Evolutionary conservation across 2,329 filamentous ascomycete species (phyloP).

Genomic region (Onygena corvina): DNA sequence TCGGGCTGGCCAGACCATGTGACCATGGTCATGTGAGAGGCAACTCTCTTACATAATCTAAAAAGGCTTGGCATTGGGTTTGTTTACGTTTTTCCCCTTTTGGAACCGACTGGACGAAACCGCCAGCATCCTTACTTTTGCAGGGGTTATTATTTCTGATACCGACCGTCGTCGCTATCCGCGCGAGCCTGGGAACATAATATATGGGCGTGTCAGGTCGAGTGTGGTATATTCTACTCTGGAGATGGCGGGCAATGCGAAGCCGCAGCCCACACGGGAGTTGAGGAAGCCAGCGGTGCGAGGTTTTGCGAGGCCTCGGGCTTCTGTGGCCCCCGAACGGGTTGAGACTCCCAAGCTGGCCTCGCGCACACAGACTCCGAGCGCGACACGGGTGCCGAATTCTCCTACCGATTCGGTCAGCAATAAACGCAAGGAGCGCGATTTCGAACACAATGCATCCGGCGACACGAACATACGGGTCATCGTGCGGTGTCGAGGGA

Average conservation of each 20-base stretch:
- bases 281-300: conserved; percentile 41
- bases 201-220: not conserved
- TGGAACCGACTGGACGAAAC: conserved; percentile 3
- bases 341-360: conserved; percentile 61
- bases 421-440: conserved; percentile 74
- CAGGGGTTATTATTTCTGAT: conserved; percentile 1
- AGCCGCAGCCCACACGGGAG: conserved; percentile 25
- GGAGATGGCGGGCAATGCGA: conserved; percentile 13
- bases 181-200: no score
- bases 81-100: conserved; percentile 16
- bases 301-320: conserved; percentile 41
- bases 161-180: not conserved
- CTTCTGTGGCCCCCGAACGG: conserved; percentile 42
- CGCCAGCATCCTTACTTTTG: not conserved
- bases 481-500: conserved; percentile 83
- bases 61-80: not conserved
- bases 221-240: not conserved
- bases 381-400: conserved; percentile 27
- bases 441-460: conserved; percentile 53
- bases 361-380: conserved; percentile 44
- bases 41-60: not conserved
- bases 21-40: not conserved
- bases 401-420: conserved; percentile 40
- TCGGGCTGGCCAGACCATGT: not conserved
- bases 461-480: conserved; percentile 80